Percentiles rank a stretch among this genome's conserved stretches.
Conservation (phyloP, 139 green algal genomes). For the Yamagishiella unicocca region DNA sequence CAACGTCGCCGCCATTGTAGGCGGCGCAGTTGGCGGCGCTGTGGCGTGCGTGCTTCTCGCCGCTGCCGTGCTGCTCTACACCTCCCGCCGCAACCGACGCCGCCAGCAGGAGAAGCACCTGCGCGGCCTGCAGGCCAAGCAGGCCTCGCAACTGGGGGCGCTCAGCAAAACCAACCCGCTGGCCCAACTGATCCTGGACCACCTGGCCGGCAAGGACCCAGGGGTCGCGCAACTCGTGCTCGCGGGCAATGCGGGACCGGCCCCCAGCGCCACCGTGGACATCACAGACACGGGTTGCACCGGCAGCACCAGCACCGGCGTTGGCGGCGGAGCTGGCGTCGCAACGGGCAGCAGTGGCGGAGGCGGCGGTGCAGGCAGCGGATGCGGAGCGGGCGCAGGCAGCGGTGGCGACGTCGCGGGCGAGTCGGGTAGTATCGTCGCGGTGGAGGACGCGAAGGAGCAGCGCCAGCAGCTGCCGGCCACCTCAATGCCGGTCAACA, state of each 20-base stretch:
- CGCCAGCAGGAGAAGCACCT: neutral
- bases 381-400: neutral
- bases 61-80: neutral
- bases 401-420: neutral
- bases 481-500: conserved; percentile 34
- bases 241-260: neutral
- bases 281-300: neutral
- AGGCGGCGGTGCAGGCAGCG: neutral
- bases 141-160: conserved; percentile 24
- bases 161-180: conserved; percentile 35
- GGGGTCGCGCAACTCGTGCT: neutral
- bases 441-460: no score
- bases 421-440: neutral
- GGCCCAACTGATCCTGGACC: conserved; percentile 34
- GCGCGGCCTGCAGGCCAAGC: conserved; percentile 9
- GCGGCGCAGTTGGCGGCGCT: conserved; percentile 12
- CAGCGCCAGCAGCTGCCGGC: no score
- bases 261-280: neutral
- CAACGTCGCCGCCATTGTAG: conserved; percentile 8
- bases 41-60: neutral
- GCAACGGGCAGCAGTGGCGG: neutral
- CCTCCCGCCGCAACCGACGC: neutral
- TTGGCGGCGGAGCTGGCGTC: neutral
- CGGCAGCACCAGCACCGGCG: neutral
- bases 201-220: conserved; percentile 32